Evolutionary conservation across 2,329 filamentous ascomycete genomes (phyloP).

Genomic region (Aspergillus sojae): DNA sequence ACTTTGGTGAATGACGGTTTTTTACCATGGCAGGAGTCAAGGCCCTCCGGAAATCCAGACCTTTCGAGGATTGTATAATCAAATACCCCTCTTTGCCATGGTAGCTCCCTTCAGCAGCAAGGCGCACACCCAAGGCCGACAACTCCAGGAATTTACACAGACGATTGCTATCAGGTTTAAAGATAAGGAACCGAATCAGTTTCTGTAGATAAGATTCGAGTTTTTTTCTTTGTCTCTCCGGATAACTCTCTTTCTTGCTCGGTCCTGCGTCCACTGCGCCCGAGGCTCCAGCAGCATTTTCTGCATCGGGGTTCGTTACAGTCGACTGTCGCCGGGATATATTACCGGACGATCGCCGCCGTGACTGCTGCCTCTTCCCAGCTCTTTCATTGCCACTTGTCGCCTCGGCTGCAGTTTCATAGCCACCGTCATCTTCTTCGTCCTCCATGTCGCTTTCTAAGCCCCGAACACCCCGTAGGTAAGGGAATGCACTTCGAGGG

Average conservation of each 20-base stretch:
- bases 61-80: constrained; percentile 88
- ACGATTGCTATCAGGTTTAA: constrained; percentile 91
- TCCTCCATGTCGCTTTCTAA: constrained; percentile 81
- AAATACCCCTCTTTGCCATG: constrained; percentile 97
- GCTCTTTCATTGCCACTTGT: constrained; percentile 69
- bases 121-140: constrained; percentile 87
- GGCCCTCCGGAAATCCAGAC: constrained; percentile 80
- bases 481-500: constrained; percentile 85
- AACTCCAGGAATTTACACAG: constrained; percentile 95
- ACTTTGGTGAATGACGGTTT: constrained; percentile 84
- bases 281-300: constrained; percentile 37
- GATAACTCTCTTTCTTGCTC: constrained; percentile 61
- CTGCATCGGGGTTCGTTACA: constrained; percentile 42
- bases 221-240: constrained; percentile 80
- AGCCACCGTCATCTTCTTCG: constrained; percentile 54
- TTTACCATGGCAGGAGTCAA: constrained; percentile 78
- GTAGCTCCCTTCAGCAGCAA: constrained; percentile 94
- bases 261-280: constrained; percentile 38
- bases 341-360: constrained; percentile 57
- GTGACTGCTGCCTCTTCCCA: constrained; percentile 46
- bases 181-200: constrained; percentile 96
- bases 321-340: constrained; percentile 63
- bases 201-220: constrained; percentile 89
- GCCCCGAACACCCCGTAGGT: constrained; percentile 77
- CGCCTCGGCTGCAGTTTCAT: constrained; percentile 62